Evolutionary conservation across 2,329 filamentous ascomycete genomes (phyloP), one percentile per base, ranked within the genome.

Genomic region (Aquanectria penicillioides): DNA sequence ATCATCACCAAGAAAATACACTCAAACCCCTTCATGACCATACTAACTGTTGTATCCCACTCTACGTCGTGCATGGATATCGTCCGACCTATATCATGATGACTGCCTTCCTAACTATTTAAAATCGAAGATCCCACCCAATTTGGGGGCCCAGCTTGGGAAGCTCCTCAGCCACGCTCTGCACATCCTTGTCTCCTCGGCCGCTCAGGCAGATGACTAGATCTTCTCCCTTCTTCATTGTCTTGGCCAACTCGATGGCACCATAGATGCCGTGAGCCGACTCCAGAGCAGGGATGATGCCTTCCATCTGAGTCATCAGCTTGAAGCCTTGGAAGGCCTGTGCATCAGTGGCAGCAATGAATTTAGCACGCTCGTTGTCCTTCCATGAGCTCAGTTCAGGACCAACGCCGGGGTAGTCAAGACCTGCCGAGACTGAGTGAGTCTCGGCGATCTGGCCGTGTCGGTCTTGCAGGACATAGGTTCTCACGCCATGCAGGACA

Each of bases 361-460:
- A 99, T 72, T 89, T 89, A 58, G 95, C 95, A 6, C 95, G 87
- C 57, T 90, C 83, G 65, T 79, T 91, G 73, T 98, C 95, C 79
- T 99, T 99, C 95, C 95, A 99, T 64, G 85, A 86, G 28, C 90
- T 88, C 51, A 99, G 84, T 77, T 99, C 95, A 2, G 95, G 95
- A 0, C 95, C 95, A 23, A 99, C 95, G 74, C 94, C 95, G 1
- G 95, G 95, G 76, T 99, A 99, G 78, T 99, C 95, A 6, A 99
- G 88, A 62, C 95, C 95, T 3, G 95, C 95, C 18, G 94, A 98
- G 57, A 99, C 90, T 25, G 94, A 98, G 80, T 99, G 95, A 3
- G 95, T 99, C 69, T 98, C 93, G 59, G 85, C 84, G 72, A 99
- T 97, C 78, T 99, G 95, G 5, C 95, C 95, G 75, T 97, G 87